phyloP scores from a whole-genome alignment of 2,329 filamentous ascomycete species.

The Trichoderma endophyticum region DNA sequence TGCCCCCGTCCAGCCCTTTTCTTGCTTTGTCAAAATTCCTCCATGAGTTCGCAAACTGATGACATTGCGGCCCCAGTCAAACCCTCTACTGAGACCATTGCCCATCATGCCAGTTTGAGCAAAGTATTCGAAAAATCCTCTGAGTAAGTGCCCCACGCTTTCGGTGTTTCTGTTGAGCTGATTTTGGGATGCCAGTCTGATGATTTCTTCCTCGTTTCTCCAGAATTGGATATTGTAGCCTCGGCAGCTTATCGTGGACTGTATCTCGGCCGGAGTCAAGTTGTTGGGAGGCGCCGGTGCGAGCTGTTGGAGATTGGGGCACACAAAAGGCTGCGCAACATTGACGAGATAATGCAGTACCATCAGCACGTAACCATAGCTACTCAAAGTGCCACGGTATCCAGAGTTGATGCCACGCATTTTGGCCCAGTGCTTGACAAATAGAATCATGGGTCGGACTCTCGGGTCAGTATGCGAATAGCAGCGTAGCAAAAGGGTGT shows the following conservation, averaged over 20 bases:
- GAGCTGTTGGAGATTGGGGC: slow-evolving; percentile 73
- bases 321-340: slow-evolving; percentile 72
- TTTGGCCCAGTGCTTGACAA: slow-evolving; percentile 91
- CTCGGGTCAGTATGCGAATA: slow-evolving; percentile 78
- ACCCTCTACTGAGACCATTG: slow-evolving; percentile 52
- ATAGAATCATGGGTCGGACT: slow-evolving; percentile 74
- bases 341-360: slow-evolving; percentile 88
- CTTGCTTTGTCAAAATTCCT: slow-evolving; percentile 68
- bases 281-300: slow-evolving; percentile 42
- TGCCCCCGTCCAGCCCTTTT: slow-evolving; percentile 84
- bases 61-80: slow-evolving; percentile 78
- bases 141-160: slow-evolving; percentile 66
- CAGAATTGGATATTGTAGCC: slow-evolving; percentile 75
- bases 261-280: slow-evolving; percentile 24
- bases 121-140: slow-evolving; percentile 87
- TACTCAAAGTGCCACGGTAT: slow-evolving; percentile 81
- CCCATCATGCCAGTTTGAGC: slow-evolving; percentile 58
- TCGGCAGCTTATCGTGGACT: slow-evolving; percentile 44
- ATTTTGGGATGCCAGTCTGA: slow-evolving; percentile 53
- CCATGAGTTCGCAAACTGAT: slow-evolving; percentile 70
- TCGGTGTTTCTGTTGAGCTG: slow-evolving; percentile 67
- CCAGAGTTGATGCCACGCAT: slow-evolving; percentile 79
- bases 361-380: slow-evolving; percentile 91
- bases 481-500: slow-evolving; percentile 76
- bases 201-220: slow-evolving; percentile 69